Conservation (phyloP, 768 basidiomycete species). For the Lactarius vividus region DNA sequence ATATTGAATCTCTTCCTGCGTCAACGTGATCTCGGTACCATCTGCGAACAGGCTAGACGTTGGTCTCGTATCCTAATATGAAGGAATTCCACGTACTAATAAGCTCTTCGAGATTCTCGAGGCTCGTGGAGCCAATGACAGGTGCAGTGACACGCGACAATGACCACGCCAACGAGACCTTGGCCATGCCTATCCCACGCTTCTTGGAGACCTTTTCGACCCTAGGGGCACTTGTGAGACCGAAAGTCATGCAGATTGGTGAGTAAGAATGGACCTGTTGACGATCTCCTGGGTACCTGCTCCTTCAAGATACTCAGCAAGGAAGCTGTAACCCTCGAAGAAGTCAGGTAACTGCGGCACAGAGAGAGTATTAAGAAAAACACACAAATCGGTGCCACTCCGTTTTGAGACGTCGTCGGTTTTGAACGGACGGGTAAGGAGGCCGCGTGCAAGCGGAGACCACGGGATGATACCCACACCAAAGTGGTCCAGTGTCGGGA, state of each 20-base stretch:
- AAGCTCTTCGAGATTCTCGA: conserved; percentile 24
- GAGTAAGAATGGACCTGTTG: conserved; percentile 11
- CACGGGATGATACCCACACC: conserved; percentile 26
- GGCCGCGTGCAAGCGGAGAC: conserved; percentile 24
- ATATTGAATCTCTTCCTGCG: conserved; percentile 22
- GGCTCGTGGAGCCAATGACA: conserved; percentile 20
- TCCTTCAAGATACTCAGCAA: not conserved
- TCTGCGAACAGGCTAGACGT: not conserved
- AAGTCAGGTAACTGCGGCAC: not conserved
- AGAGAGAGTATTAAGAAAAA: no score
- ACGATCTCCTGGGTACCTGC: conserved; percentile 18
- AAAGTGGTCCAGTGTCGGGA: conserved; percentile 33
- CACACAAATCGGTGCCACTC: conserved; percentile 14
- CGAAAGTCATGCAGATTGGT: not conserved
- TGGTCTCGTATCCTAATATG: not conserved
- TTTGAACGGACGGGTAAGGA: conserved; percentile 23
- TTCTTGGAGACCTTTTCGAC: conserved; percentile 42
- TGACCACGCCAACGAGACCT: conserved; percentile 41
- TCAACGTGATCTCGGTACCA: conserved; percentile 16
- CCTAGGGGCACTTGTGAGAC: conserved; percentile 24
- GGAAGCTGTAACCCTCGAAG: conserved; percentile 4
- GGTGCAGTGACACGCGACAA: conserved; percentile 16
- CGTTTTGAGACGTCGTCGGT: not conserved
- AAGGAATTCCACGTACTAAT: conserved; percentile 11
- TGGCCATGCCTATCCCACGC: conserved; percentile 41